phyloP scores from a whole-genome alignment of 2,329 filamentous ascomycete genomes.

The Diaporthe ilicicola region DNA sequence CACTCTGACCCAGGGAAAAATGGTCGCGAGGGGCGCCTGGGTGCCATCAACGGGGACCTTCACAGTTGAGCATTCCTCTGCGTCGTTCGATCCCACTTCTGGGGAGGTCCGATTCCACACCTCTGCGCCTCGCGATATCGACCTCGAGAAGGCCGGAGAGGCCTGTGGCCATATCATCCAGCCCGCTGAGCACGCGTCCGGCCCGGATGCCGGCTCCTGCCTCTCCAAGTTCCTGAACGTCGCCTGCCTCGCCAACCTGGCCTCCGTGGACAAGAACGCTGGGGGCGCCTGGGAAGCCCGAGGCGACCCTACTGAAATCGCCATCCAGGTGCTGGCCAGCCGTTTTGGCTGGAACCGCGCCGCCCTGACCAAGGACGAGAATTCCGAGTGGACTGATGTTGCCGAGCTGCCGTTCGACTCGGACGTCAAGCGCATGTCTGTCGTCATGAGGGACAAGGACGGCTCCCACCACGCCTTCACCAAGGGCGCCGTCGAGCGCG shows the following conservation, averaged over 20 bases:
- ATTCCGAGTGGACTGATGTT: slow-evolving; percentile 56
- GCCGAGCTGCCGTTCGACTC: slow-evolving; percentile 73
- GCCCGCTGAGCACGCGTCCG: not conserved
- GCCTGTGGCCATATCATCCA: not conserved
- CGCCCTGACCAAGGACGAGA: slow-evolving; percentile 52
- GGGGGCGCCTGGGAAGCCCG: slow-evolving; percentile 61
- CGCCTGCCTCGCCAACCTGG: slow-evolving; percentile 67
- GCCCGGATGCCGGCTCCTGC: not conserved
- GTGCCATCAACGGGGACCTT: slow-evolving; percentile 64
- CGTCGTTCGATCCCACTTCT: slow-evolving; percentile 65
- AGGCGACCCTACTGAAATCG: slow-evolving; percentile 72
- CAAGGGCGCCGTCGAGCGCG: slow-evolving; percentile 68
- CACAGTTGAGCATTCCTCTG: slow-evolving; percentile 61
- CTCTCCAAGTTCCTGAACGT: slow-evolving; percentile 56
- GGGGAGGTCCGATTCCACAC: slow-evolving; percentile 45
- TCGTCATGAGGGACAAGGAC: slow-evolving; percentile 58
- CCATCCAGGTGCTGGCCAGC: slow-evolving; percentile 72
- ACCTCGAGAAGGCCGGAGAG: not conserved
- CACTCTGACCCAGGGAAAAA: slow-evolving; percentile 70
- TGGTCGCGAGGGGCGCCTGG: slow-evolving; percentile 68
- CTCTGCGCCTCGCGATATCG: not conserved
- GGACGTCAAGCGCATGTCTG: slow-evolving; percentile 72
- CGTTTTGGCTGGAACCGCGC: slow-evolving; percentile 67
- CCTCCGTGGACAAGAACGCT: slow-evolving; percentile 54
- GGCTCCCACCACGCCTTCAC: slow-evolving; percentile 47